Evolutionary conservation across 225 moss, liverwort and hornwort genomes (phyloP).

Genomic region (Pseudisothecium myosuroides): DNA sequence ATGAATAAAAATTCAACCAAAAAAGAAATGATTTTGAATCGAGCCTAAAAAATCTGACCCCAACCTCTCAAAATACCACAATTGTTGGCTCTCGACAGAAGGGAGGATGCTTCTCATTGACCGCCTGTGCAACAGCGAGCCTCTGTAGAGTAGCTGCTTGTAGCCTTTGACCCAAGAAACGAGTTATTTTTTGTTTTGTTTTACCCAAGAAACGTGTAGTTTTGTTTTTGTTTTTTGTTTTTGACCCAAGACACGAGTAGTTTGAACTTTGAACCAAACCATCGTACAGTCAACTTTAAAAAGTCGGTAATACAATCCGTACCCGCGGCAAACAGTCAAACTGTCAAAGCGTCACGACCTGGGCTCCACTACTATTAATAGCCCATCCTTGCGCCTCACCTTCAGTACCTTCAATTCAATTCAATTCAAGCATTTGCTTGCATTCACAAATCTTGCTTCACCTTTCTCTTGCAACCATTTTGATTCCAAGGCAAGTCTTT

Average conservation of each 20-base stretch:
- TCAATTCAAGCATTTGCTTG: background rate
- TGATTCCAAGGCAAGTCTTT: background rate
- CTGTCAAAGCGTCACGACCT: background rate
- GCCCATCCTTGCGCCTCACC: background rate
- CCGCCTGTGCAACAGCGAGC: background rate
- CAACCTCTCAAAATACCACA: background rate
- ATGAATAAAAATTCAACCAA: no score
- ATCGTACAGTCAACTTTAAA: background rate
- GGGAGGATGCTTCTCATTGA: background rate
- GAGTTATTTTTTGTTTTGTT: no score
- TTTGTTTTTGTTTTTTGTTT: no score
- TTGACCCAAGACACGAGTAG: background rate
- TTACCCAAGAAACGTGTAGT: no score
- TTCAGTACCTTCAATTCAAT: background rate
- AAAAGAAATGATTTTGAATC: no score
- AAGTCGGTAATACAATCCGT: background rate
- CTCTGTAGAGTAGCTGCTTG: background rate
- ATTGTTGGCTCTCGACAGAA: background rate
- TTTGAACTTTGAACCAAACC: background rate
- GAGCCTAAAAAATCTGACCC: no score
- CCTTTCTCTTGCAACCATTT: background rate
- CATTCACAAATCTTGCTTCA: background rate
- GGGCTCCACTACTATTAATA: background rate
- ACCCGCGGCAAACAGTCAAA: background rate
- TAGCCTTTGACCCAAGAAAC: background rate